Evolutionary conservation across 441 rosid genomes (phyloP).

Genomic region (Brassica hybrid): DNA sequence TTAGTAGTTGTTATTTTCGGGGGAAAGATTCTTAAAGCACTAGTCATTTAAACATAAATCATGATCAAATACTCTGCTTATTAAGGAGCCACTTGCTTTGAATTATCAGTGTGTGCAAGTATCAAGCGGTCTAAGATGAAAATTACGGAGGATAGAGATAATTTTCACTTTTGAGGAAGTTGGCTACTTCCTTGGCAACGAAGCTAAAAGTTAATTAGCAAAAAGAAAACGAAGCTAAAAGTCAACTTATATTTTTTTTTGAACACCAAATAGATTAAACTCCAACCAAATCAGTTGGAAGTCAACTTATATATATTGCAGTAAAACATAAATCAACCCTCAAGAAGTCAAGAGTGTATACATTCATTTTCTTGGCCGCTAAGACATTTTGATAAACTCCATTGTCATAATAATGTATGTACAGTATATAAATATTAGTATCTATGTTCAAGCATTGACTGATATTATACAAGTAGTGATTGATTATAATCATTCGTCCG

Average conservation of each 20-base stretch:
- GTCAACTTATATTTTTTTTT: conserved; percentile 36
- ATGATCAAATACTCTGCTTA: not conserved
- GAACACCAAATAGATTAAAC: no score
- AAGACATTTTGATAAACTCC: conserved; percentile 16
- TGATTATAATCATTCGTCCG: not conserved
- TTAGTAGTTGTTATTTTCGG: no score
- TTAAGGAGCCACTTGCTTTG: not conserved
- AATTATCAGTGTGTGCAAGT: not conserved
- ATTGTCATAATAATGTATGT: conserved; percentile 13
- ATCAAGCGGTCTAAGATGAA: no score
- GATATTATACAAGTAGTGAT: not conserved
- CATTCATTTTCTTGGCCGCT: conserved; percentile 21
- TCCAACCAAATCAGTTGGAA: no score
- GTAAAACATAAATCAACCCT: conserved; percentile 26
- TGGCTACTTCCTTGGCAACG: conserved; percentile 35
- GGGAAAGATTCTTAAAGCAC: not conserved
- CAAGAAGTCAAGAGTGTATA: not conserved
- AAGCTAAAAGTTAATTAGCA: conserved; percentile 28
- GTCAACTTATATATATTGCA: conserved; percentile 33
- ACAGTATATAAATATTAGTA: not conserved
- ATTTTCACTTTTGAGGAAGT: not conserved
- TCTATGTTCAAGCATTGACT: not conserved
- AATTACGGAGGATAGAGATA: not conserved
- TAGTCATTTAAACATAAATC: not conserved
- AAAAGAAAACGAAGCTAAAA: conserved; percentile 24